Evolutionary conservation across 306 rosid species (phyloP).

Genomic region (Citrullus mucosospermus): DNA sequence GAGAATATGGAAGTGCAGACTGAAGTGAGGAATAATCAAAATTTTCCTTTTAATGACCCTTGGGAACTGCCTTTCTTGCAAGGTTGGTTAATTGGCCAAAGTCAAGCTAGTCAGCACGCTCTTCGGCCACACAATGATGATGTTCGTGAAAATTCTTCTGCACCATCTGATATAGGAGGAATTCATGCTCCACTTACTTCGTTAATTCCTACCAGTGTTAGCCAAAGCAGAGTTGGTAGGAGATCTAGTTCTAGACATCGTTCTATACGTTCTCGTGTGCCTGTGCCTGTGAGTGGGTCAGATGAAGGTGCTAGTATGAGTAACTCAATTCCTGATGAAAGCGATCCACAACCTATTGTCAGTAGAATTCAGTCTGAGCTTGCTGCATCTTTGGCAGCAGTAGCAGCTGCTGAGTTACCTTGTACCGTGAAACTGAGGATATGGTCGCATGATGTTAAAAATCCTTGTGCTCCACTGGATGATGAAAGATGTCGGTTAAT

Average conservation of each 20-base stretch:
- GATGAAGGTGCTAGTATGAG: conserved; percentile 33
- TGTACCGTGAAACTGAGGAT: conserved; percentile 92
- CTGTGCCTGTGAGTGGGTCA: conserved; percentile 39
- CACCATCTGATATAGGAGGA: conserved; percentile 27
- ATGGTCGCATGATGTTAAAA: conserved; percentile 79
- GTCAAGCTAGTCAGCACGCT: conserved; percentile 54
- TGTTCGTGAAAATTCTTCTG: conserved; percentile 22
- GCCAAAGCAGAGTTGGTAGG: conserved; percentile 45
- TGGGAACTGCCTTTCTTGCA: conserved; percentile 93
- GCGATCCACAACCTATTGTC: conserved; percentile 55
- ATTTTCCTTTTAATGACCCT: conserved; percentile 48
- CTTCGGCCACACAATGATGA: conserved; percentile 24
- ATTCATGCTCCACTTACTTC: conserved; percentile 26
- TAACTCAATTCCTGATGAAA: conserved; percentile 31
- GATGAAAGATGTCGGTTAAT: conserved; percentile 58
- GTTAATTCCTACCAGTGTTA: conserved; percentile 36
- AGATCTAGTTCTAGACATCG: conserved; percentile 51
- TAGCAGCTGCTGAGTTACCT: conserved; percentile 88
- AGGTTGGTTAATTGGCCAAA: conserved; percentile 93
- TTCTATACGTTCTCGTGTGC: conserved; percentile 40
- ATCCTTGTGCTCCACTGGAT: conserved; percentile 58
- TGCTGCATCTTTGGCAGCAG: conserved; percentile 72
- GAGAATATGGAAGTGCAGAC: conserved; percentile 32
- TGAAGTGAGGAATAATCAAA: conserved; percentile 30
- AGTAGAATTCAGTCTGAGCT: conserved; percentile 73